Conservation (phyloP, 2,329 filamentous ascomycete genomes). For the Arthrinium puccinioides region DNA sequence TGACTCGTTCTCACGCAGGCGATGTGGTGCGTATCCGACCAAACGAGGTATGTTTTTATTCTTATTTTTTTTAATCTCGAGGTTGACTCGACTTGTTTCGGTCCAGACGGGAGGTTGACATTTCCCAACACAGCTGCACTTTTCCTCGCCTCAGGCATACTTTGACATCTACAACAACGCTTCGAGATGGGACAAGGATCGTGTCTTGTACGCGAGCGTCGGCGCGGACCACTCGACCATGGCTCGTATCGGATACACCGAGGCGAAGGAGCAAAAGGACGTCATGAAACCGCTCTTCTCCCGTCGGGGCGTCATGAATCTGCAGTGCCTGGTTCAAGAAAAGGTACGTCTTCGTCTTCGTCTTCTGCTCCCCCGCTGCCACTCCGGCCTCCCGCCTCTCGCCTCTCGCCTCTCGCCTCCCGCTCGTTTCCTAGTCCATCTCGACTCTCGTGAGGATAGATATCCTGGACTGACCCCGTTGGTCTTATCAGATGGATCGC, state of each 20-base stretch:
- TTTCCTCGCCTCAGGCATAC: background rate
- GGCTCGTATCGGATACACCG: background rate
- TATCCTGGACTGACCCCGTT: background rate
- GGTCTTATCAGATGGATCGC: background rate
- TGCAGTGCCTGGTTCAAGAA: background rate
- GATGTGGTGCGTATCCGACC: constrained; percentile 2
- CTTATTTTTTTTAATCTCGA: too few relatives aligned
- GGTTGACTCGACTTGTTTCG: too few relatives aligned
- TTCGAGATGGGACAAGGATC: constrained; percentile 2
- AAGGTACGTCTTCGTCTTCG: background rate
- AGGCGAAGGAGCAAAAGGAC: constrained; percentile 1
- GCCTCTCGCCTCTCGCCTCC: background rate
- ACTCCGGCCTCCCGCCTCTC: too few relatives aligned
- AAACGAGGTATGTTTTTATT: background rate
- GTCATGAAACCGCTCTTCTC: background rate
- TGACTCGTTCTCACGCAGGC: background rate
- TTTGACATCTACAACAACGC: constrained; percentile 1
- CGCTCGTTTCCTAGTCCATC: background rate
- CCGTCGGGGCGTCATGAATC: background rate
- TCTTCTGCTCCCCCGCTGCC: too few relatives aligned
- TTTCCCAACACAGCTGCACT: background rate
- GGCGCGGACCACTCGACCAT: constrained; percentile 1
- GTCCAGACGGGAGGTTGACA: too few relatives aligned
- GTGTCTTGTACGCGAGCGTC: background rate
- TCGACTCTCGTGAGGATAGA: background rate